These are phyloP conservation scores for Cutaneotrichosporon mucoides DNA, from an alignment of 1,284 basidiomycete species.

Conservation along the genomic window DNA sequence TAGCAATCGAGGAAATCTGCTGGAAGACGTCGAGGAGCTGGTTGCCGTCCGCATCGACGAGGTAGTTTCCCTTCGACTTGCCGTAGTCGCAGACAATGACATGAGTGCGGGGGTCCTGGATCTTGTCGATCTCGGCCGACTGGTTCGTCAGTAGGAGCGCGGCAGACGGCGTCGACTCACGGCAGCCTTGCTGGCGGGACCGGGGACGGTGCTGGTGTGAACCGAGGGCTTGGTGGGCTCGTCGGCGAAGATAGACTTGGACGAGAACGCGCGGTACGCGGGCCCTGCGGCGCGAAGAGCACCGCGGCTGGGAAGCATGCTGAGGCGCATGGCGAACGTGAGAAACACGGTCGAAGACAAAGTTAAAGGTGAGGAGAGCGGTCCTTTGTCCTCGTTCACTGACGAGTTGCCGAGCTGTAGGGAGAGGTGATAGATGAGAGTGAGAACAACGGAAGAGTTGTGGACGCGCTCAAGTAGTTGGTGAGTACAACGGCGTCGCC, in stretches of 20 bases:
- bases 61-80: conserved; percentile 49
- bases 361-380: no score
- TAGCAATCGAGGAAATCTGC: conserved; percentile 52
- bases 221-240: conserved; percentile 25
- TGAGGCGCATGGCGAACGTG: conserved; percentile 3
- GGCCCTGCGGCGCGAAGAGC: conserved; percentile 6
- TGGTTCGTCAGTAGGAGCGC: conserved; percentile 6
- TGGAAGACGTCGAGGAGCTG: conserved; percentile 55
- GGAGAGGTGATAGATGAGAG: background rate
- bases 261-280: conserved; percentile 24
- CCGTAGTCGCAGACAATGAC: conserved; percentile 23
- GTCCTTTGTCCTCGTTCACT: no score
- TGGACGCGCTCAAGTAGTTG: background rate
- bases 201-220: conserved; percentile 23
- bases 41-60: conserved; percentile 57
- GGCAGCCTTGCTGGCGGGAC: conserved; percentile 21
- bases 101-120: conserved; percentile 26
- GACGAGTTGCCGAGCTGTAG: no score
- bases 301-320: conserved; percentile 5
- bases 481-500: no score
- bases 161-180: conserved; percentile 10
- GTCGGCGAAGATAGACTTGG: conserved; percentile 23
- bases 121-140: conserved; percentile 24
- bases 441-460: background rate
- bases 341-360: background rate